phyloP scores from a whole-genome alignment of 352 stramenopile species.

The Peronospora belbahrii region DNA sequence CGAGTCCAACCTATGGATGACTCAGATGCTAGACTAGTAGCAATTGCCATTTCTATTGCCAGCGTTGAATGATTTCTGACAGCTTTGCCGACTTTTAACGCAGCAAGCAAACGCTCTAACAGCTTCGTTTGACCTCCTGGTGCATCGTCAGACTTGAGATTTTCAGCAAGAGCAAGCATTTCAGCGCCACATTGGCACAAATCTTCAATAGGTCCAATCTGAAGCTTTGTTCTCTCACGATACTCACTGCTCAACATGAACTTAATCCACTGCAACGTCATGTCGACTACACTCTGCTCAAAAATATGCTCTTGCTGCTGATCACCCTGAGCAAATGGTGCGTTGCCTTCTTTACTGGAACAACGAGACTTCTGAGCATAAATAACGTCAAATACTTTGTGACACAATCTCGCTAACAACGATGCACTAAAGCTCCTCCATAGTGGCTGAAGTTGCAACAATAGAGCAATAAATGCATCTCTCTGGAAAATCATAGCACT shows the following conservation, averaged over 20 bases:
- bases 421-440: conserved; percentile 48
- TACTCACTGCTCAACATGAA: conserved; percentile 59
- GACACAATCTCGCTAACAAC: conserved; percentile 41
- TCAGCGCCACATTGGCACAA: conserved; percentile 51
- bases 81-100: conserved; percentile 39
- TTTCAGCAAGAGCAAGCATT: conserved; percentile 36
- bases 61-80: conserved; percentile 43
- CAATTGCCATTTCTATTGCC: conserved; percentile 17
- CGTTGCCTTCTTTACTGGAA: conserved; percentile 8
- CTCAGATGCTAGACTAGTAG: conserved; percentile 5
- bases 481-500: conserved; percentile 12
- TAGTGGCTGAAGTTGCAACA: conserved; percentile 44
- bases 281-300: conserved; percentile 24
- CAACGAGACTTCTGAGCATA: conserved; percentile 2
- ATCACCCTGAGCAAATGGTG: neutral
- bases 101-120: conserved; percentile 31
- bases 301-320: neutral
- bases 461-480: conserved; percentile 28
- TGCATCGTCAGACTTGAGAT: conserved; percentile 15
- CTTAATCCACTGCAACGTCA: conserved; percentile 50
- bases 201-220: conserved; percentile 46
- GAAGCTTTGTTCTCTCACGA: conserved; percentile 55
- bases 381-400: conserved; percentile 33
- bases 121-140: conserved; percentile 3
- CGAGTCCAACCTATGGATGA: conserved; percentile 23